A percentile compares a stretch with the other conserved stretches of the same genome.
Evolutionary conservation across 176 grass and related monocot genomes (phyloP).

Genomic region (Triticum urartu): DNA sequence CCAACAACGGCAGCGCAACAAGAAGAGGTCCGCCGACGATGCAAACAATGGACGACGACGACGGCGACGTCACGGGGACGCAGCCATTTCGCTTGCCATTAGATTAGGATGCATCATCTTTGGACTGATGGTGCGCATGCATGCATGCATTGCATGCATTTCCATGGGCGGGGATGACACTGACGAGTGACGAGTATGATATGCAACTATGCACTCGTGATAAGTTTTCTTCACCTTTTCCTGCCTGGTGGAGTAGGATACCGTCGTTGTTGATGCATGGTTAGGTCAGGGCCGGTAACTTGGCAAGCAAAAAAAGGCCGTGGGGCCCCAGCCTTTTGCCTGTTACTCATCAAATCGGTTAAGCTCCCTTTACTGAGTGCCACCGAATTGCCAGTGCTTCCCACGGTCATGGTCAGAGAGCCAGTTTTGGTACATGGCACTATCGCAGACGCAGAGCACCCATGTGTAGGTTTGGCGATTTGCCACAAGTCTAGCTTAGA

Average conservation of each 20-base stretch:
- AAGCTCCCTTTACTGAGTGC: background rate
- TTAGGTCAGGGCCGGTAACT: constrained; percentile 29
- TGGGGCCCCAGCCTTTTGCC: background rate
- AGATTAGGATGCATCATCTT: background rate
- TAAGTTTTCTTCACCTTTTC: background rate
- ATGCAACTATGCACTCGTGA: background rate
- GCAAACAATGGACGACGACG: background rate
- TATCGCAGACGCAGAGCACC: background rate
- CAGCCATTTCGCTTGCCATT: background rate
- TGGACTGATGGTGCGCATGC: background rate
- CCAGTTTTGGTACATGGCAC: background rate
- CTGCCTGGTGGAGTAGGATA: background rate
- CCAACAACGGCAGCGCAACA: constrained; percentile 23
- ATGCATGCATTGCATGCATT: background rate
- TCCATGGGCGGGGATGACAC: background rate
- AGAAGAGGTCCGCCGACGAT: background rate
- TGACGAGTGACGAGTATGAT: background rate
- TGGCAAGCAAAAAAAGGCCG: constrained; percentile 15
- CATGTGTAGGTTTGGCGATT: background rate
- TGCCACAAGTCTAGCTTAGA: too few relatives aligned
- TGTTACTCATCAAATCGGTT: background rate
- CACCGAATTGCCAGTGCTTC: background rate
- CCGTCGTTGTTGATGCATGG: constrained; percentile 5
- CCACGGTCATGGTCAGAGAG: background rate
- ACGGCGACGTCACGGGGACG: constrained; percentile 24